Conservation (phyloP, 768 basidiomycete genomes). For the Mycena indigotica region DNA sequence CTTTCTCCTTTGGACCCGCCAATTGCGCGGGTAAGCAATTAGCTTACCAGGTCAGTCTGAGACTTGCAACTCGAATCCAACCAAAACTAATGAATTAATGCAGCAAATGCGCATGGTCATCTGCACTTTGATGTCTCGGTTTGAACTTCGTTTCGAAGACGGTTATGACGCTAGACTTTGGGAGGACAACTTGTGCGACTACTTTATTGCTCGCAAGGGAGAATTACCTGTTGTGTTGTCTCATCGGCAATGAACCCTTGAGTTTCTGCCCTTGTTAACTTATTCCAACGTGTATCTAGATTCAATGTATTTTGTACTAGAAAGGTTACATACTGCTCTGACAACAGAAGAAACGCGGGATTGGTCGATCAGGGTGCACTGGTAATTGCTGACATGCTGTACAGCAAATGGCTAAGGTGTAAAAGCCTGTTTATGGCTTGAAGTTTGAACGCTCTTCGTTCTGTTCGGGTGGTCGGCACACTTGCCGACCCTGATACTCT, state of each 20-base stretch:
- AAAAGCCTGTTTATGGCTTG: too few species aligned
- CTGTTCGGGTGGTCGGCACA: too few species aligned
- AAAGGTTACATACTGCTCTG: too few species aligned
- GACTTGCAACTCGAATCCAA: neutral
- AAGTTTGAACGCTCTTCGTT: too few species aligned
- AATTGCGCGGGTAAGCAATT: conserved; percentile 49
- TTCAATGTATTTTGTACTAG: too few species aligned
- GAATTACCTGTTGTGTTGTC: conserved; percentile 26
- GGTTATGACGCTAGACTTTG: conserved; percentile 26
- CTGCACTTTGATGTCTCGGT: conserved; percentile 30
- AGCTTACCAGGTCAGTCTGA: conserved; percentile 22
- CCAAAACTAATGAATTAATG: neutral
- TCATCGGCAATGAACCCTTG: too few species aligned
- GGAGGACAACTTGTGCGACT: conserved; percentile 31
- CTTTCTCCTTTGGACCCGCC: conserved; percentile 48
- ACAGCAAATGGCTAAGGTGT: too few species aligned
- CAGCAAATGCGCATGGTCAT: conserved; percentile 36
- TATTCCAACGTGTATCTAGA: too few species aligned
- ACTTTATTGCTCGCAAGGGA: conserved; percentile 32
- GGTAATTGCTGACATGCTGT: too few species aligned
- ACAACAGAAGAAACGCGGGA: too few species aligned
- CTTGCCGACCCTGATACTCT: conserved; percentile 22
- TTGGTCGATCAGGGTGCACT: too few species aligned
- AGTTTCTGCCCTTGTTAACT: too few species aligned
- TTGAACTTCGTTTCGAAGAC: conserved; percentile 30